Conservation (phyloP, 805 yeast genomes). For the Brettanomyces custersianus region DNA sequence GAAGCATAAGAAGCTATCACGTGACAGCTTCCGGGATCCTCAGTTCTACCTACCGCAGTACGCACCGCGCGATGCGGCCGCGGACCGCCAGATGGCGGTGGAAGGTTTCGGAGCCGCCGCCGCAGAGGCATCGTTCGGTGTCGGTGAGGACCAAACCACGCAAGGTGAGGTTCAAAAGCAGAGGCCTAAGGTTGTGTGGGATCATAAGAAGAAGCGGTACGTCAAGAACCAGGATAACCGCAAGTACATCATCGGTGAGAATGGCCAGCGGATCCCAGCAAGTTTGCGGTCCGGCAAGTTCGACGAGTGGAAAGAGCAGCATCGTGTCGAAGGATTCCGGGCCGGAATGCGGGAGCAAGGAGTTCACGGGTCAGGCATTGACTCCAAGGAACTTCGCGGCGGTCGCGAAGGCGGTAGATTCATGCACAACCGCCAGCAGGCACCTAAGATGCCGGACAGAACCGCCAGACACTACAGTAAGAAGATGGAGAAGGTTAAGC, state of each 20-base stretch:
- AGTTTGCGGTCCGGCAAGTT: conserved; percentile 83
- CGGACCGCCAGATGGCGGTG: conserved; percentile 65
- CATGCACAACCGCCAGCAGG: conserved; percentile 63
- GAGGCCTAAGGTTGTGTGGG: conserved; percentile 75
- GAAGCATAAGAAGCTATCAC: conserved; percentile 8
- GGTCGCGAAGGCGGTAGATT: conserved; percentile 39
- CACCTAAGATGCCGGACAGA: conserved; percentile 90
- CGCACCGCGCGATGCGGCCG: conserved; percentile 67
- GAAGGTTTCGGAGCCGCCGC: conserved; percentile 78
- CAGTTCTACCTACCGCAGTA: conserved; percentile 78
- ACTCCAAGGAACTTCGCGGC: conserved; percentile 23
- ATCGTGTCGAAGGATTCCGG: conserved; percentile 41
- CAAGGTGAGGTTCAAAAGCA: conserved; percentile 53
- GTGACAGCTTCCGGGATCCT: conserved; percentile 57
- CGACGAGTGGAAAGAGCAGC: conserved; percentile 81
- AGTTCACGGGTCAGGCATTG: conserved; percentile 15
- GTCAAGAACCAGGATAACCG: conserved; percentile 75
- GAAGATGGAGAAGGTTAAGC: conserved; percentile 74
- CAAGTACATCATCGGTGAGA: conserved; percentile 88
- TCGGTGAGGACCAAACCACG: conserved; percentile 62
- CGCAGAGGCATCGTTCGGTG: conserved; percentile 75
- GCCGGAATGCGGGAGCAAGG: conserved; percentile 45
- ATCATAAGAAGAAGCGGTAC: conserved; percentile 84
- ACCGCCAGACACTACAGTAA: conserved; percentile 76
- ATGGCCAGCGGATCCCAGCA: conserved; percentile 90